phyloP scores from a whole-genome alignment of 106 monocot species.

The Platanthera guangdongensis region DNA sequence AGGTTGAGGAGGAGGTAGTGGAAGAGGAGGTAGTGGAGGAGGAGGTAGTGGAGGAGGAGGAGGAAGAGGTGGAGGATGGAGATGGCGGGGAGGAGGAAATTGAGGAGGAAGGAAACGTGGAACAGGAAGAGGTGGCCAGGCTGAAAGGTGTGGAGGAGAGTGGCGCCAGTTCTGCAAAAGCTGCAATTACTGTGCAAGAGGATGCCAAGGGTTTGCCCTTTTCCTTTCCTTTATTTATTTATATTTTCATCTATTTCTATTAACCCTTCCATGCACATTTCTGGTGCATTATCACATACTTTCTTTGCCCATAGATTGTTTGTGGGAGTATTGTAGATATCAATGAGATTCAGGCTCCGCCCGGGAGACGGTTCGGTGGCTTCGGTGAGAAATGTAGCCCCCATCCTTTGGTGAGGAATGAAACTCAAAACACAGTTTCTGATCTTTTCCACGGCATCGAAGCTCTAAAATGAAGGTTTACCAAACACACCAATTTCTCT shows the following conservation, averaged over 20 bases:
- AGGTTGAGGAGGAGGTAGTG: background rate
- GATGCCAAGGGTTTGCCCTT: constrained; percentile 3
- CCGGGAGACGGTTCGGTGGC: too few relatives aligned
- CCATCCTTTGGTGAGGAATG: too few relatives aligned
- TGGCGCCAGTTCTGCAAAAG: background rate
- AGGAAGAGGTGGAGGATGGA: background rate
- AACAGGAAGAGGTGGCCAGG: background rate
- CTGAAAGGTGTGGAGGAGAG: background rate
- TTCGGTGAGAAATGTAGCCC: too few relatives aligned
- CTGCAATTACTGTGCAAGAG: background rate
- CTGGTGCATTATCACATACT: background rate
- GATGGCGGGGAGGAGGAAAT: background rate
- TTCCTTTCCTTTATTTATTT: background rate
- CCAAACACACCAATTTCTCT: too few relatives aligned
- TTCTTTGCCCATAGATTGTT: background rate
- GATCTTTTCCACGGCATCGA: too few relatives aligned
- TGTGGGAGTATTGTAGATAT: too few relatives aligned
- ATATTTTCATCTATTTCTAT: background rate
- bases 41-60: background rate
- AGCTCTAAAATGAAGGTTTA: too few relatives aligned
- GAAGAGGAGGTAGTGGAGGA: background rate
- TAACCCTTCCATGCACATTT: background rate
- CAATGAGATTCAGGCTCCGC: too few relatives aligned
- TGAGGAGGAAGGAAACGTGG: too few relatives aligned
- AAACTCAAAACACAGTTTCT: too few relatives aligned